Evolutionary conservation across 208 protist species (phyloP).

Genomic region (Kentomonas sorsogonicus): DNA sequence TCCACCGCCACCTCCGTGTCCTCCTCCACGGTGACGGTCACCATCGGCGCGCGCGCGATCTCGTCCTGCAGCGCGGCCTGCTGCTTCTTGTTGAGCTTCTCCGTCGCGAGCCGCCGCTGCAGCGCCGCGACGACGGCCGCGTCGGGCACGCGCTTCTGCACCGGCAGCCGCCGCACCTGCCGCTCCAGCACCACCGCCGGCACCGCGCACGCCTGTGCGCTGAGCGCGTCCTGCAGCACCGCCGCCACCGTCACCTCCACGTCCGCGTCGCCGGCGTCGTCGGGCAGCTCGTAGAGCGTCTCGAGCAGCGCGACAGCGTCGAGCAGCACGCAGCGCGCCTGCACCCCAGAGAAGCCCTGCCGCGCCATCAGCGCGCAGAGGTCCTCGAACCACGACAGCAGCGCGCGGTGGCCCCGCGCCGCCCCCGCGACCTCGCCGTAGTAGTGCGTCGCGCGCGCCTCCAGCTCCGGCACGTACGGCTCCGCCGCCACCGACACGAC

Average conservation of each 20-base stretch:
- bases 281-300: constrained; percentile 17
- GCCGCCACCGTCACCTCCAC: constrained; percentile 19
- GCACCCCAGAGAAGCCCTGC: constrained; percentile 38
- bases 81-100: constrained; percentile 52
- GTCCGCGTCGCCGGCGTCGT: constrained; percentile 12
- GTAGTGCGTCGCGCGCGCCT: too few species aligned
- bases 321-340: constrained; percentile 64
- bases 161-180: constrained; percentile 15
- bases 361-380: constrained; percentile 36
- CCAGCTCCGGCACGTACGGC: too few species aligned
- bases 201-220: constrained; percentile 44
- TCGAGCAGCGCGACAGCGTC: constrained; percentile 45
- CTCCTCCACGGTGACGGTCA: constrained; percentile 26
- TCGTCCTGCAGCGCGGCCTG: constrained; percentile 29
- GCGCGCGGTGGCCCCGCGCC: constrained; percentile 31
- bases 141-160: constrained; percentile 39
- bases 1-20: constrained; percentile 26
- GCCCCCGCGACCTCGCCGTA: constrained; percentile 33
- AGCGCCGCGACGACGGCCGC: constrained; percentile 33
- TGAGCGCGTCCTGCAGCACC: constrained; percentile 33
- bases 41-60: constrained; percentile 28
- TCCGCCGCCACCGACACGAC: too few species aligned
- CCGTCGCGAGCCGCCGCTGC: constrained; percentile 34
- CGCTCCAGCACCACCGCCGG: constrained; percentile 27
- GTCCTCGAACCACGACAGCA: constrained; percentile 78